Evolutionary conservation across 2,329 filamentous ascomycete species (phyloP).

Genomic region (Botryotinia calthae): DNA sequence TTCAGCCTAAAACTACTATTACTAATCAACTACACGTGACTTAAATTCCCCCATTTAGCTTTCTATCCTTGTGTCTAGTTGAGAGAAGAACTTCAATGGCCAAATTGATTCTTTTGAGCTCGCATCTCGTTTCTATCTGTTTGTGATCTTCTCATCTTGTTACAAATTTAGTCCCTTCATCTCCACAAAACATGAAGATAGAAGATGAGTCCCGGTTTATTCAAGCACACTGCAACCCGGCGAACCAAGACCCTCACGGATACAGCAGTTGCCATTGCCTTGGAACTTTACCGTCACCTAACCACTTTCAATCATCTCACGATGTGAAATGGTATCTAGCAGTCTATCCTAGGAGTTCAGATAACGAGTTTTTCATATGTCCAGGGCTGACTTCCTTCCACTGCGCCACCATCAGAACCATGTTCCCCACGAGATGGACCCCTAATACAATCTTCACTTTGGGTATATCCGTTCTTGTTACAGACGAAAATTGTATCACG

Average conservation of each 20-base stretch:
- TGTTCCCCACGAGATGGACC: not conserved
- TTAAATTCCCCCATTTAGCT: not conserved
- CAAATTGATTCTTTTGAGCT: not conserved
- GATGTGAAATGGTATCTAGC: not conserved
- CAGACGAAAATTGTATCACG: not conserved
- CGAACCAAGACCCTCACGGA: not conserved
- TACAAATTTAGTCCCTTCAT: not conserved
- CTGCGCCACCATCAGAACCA: constrained; percentile 4
- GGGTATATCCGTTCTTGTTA: not conserved
- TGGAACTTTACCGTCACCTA: not conserved
- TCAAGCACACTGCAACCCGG: not conserved
- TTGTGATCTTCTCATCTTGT: not conserved
- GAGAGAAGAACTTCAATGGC: not conserved
- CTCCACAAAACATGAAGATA: not conserved
- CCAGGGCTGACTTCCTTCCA: constrained; percentile 4
- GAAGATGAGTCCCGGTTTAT: not conserved
- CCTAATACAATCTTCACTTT: not conserved
- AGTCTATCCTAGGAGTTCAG: not conserved
- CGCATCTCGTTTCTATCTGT: not conserved
- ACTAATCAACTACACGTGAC: not conserved
- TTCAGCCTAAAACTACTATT: not conserved
- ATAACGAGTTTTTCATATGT: not conserved
- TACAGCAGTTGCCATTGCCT: not conserved
- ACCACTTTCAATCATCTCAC: not conserved
- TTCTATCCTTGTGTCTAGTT: not conserved